Evolutionary conservation across 2,329 filamentous ascomycete species (phyloP).

Genomic region (Beauveria sp.): DNA sequence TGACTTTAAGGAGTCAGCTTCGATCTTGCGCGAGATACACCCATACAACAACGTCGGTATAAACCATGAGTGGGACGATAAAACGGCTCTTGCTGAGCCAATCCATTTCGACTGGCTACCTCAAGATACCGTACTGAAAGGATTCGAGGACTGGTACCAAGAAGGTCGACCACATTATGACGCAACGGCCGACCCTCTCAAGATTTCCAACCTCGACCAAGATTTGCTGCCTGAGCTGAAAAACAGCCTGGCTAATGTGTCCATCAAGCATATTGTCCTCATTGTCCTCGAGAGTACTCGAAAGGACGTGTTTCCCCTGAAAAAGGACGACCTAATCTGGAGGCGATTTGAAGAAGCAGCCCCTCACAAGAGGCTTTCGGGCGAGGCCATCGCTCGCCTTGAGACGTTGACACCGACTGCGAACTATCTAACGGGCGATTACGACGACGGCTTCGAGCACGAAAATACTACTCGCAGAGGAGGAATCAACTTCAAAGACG

Average conservation of each 20-base stretch:
- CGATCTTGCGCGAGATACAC: slow-evolving; percentile 20
- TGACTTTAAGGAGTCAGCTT: slow-evolving; percentile 26
- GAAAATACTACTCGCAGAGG: slow-evolving; percentile 17
- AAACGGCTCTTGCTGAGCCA: slow-evolving; percentile 18
- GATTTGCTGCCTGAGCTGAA: slow-evolving; percentile 22
- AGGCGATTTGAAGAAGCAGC: slow-evolving; percentile 26
- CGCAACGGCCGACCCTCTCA: slow-evolving; percentile 30
- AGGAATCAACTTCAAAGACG: slow-evolving; percentile 33
- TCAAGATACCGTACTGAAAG: slow-evolving; percentile 9
- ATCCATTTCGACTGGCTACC: slow-evolving; percentile 22
- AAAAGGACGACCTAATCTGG: slow-evolving; percentile 31
- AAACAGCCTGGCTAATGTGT: slow-evolving; percentile 21
- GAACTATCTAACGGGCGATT: slow-evolving; percentile 27
- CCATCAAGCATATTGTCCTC: slow-evolving; percentile 35
- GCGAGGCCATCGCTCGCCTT: slow-evolving; percentile 22
- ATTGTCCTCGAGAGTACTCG: slow-evolving; percentile 37
- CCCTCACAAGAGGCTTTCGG: slow-evolving; percentile 24
- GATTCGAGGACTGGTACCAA: slow-evolving; percentile 24
- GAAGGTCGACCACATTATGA: slow-evolving; percentile 23
- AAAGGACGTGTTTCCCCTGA: slow-evolving; percentile 37
- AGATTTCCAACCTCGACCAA: slow-evolving; percentile 32
- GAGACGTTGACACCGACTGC: slow-evolving; percentile 24
- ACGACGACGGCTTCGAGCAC: slow-evolving; percentile 26
- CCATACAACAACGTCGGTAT: slow-evolving; percentile 21
- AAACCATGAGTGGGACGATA: slow-evolving; percentile 22